Evolutionary conservation across 2,329 filamentous ascomycete species (phyloP).

Genomic region (Hymenoscyphus fraxineus): DNA sequence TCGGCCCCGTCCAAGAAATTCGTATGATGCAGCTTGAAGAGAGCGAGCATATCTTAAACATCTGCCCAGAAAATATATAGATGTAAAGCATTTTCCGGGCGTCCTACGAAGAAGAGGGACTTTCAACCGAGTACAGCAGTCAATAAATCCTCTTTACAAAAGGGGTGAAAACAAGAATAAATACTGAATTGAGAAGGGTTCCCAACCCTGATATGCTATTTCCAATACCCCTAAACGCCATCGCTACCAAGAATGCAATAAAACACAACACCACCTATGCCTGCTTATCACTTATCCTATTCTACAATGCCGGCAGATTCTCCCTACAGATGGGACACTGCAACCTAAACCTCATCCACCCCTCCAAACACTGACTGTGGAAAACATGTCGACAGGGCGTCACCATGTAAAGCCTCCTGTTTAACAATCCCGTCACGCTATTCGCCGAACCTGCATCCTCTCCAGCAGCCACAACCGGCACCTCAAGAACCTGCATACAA

Average conservation of each 20-base stretch:
- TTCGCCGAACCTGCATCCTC: slow-evolving; percentile 44
- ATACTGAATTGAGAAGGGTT: neutral
- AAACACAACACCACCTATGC: neutral
- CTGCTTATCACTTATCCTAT: neutral
- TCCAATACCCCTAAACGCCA: neutral
- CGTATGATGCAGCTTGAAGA: too few relatives aligned
- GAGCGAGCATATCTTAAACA: too few relatives aligned
- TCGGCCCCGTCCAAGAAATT: too few relatives aligned
- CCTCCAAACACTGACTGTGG: slow-evolving; percentile 85
- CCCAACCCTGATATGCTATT: neutral
- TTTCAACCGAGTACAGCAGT: neutral
- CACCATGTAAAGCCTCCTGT: slow-evolving; percentile 87
- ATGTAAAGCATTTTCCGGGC: too few relatives aligned
- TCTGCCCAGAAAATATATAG: too few relatives aligned
- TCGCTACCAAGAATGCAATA: neutral
- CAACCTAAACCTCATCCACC: slow-evolving; percentile 90
- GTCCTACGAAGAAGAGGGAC: too few relatives aligned
- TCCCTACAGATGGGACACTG: slow-evolving; percentile 96
- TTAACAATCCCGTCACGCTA: slow-evolving; percentile 66
- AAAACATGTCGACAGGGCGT: slow-evolving; percentile 97
- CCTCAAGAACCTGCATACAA: slow-evolving; percentile 86
- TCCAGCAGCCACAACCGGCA: slow-evolving; percentile 68
- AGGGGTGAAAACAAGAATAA: neutral
- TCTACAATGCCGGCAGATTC: slow-evolving; percentile 75
- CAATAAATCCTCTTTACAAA: neutral